Evolutionary conservation across 768 basidiomycete species (phyloP).

Genomic region (Boletales sp.): DNA sequence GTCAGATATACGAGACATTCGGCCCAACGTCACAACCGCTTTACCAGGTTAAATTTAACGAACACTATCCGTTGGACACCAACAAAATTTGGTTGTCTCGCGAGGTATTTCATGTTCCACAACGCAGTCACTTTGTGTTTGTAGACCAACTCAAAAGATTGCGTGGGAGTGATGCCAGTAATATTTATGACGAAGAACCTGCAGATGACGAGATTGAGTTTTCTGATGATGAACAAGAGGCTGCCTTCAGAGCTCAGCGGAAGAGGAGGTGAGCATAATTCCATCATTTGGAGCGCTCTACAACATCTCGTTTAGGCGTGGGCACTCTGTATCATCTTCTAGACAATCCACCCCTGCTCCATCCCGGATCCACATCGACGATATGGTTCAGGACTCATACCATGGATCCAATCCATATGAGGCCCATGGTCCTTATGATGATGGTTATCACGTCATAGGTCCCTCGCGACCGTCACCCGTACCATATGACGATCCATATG

Average conservation of each 20-base stretch:
- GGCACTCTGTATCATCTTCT: constrained; percentile 51
- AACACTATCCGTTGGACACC: constrained; percentile 56
- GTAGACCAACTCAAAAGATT: constrained; percentile 61
- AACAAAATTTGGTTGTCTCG: constrained; percentile 52
- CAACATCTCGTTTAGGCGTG: constrained; percentile 40
- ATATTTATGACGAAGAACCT: constrained; percentile 92
- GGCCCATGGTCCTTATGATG: constrained; percentile 65
- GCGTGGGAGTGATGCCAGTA: constrained; percentile 93
- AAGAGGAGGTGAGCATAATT: constrained; percentile 53
- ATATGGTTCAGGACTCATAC: constrained; percentile 43
- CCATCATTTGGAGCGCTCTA: not conserved
- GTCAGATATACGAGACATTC: constrained; percentile 89
- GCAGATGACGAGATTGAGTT: constrained; percentile 89
- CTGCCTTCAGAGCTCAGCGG: constrained; percentile 56
- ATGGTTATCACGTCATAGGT: constrained; percentile 48
- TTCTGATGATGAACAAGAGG: constrained; percentile 92
- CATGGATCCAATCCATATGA: constrained; percentile 61
- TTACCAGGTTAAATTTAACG: constrained; percentile 82
- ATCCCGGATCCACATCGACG: constrained; percentile 52
- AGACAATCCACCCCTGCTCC: constrained; percentile 53
- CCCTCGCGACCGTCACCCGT: constrained; percentile 63
- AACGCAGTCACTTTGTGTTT: constrained; percentile 81
- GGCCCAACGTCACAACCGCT: constrained; percentile 88
- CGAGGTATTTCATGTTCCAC: constrained; percentile 79
- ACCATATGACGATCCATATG: constrained; percentile 80